phyloP scores from a whole-genome alignment of 1,284 basidiomycete genomes.

The Trametes hirsuta region DNA sequence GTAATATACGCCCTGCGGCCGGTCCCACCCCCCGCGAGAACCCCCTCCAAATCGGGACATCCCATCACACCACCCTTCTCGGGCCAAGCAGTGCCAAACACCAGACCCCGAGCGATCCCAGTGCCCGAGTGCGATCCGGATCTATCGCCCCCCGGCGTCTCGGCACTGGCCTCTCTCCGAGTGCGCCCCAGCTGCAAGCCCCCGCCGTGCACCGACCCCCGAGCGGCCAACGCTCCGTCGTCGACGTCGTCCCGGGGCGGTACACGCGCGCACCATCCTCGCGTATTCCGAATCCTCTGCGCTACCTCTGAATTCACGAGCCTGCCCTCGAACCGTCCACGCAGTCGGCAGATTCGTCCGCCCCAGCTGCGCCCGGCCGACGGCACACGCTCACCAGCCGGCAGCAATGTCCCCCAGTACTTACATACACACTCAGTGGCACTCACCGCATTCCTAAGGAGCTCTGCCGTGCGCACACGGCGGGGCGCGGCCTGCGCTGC shows the following conservation, averaged over 20 bases:
- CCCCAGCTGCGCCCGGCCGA: neutral
- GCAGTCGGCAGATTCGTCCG: slow-evolving; percentile 1
- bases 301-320: neutral
- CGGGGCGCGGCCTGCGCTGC: slow-evolving; percentile 6
- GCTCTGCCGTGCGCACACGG: neutral
- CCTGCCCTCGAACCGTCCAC: neutral
- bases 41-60: neutral
- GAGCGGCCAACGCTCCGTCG: slow-evolving; percentile 1
- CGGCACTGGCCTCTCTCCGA: slow-evolving; percentile 11
- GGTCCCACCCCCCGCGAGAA: slow-evolving; percentile 8
- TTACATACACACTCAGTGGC: no score
- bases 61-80: slow-evolving; percentile 5
- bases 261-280: neutral
- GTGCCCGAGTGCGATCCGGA: neutral
- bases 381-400: neutral
- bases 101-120: neutral
- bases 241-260: neutral
- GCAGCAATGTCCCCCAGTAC: no score
- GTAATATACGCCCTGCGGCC: slow-evolving; percentile 24
- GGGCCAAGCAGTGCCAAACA: slow-evolving; percentile 9
- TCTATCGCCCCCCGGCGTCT: slow-evolving; percentile 4
- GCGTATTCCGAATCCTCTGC: neutral
- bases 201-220: neutral
- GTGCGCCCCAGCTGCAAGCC: neutral
- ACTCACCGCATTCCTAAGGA: neutral